A percentile compares a stretch with the other conserved stretches of the same genome.
phyloP scores from a whole-genome alignment of 495 filamentous ascomycete genomes.

The Hypomontagnella submonticulosa region DNA sequence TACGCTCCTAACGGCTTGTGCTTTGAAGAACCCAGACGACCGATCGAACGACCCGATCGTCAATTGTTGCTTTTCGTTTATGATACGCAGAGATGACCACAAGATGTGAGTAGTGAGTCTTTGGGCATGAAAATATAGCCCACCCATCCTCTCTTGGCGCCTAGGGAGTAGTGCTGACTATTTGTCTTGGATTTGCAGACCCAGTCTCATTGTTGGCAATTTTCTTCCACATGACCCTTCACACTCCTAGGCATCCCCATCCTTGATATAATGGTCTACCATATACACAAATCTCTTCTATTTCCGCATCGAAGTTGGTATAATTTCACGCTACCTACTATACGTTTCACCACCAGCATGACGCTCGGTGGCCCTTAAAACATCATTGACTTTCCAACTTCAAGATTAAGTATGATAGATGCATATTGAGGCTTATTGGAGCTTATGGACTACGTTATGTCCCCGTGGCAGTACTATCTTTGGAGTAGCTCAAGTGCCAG shows the following conservation, averaged over 20 bases:
- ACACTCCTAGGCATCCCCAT: constrained; percentile 33
- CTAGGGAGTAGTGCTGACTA: constrained; percentile 22
- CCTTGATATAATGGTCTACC: constrained; percentile 7
- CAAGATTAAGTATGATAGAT: constrained; percentile 30
- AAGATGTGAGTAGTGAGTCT: constrained; percentile 79
- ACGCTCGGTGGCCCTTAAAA: constrained; percentile 5
- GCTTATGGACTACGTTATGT: constrained; percentile 20
- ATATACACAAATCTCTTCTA: constrained; percentile 7
- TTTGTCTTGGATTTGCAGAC: constrained; percentile 62
- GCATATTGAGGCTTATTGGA: constrained; percentile 31
- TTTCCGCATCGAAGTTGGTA: constrained; percentile 17
- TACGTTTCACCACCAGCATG: constrained; percentile 25
- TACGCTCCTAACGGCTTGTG: constrained; percentile 93
- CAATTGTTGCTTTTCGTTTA: constrained; percentile 97
- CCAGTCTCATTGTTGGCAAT: constrained; percentile 94
- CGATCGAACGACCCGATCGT: constrained; percentile 77
- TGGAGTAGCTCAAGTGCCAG: background rate
- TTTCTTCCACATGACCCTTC: constrained; percentile 79
- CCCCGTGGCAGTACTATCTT: constrained; percentile 11
- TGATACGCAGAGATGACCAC: constrained; percentile 91
- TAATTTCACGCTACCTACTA: constrained; percentile 20
- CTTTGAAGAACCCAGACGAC: constrained; percentile 85
- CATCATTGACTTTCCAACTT: background rate
- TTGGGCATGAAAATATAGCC: background rate
- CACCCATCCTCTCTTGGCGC: no score